Percentiles rank a stretch among this genome's conserved stretches.
Evolutionary conservation across 768 basidiomycete genomes (phyloP).

Genomic region (Amanita phalloides): DNA sequence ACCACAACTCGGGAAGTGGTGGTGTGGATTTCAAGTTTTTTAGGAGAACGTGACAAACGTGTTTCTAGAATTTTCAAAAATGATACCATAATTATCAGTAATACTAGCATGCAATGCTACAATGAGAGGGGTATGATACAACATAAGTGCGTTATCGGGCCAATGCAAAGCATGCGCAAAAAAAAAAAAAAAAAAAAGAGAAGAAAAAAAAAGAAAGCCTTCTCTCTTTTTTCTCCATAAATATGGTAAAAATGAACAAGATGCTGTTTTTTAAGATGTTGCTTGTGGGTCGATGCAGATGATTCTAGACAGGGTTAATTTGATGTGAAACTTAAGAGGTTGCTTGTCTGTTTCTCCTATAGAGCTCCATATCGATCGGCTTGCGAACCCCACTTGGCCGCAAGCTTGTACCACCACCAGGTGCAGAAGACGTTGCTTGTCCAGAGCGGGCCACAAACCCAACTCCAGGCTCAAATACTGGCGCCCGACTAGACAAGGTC

Average conservation of each 20-base stretch:
- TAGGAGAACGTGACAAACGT: background rate
- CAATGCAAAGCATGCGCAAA: background rate
- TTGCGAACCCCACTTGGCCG: background rate
- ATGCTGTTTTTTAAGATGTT: background rate
- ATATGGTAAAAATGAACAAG: background rate
- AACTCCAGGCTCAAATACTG: constrained; percentile 37
- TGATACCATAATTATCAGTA: background rate
- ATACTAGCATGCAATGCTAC: background rate
- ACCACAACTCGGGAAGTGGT: constrained; percentile 28
- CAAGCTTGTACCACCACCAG: background rate
- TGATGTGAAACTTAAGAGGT: background rate
- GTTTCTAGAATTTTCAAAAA: background rate
- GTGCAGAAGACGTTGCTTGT: too few relatives aligned
- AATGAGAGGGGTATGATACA: background rate
- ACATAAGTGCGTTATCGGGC: background rate
- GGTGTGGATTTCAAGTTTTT: constrained; percentile 31
- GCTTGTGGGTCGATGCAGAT: background rate
- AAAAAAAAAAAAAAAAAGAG: background rate
- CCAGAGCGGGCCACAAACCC: background rate
- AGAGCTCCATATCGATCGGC: background rate
- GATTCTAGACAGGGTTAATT: background rate
- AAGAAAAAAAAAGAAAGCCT: background rate
- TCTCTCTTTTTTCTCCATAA: background rate
- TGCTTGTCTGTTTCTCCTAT: background rate
- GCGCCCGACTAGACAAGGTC: constrained; percentile 37